Conservation (phyloP, 805 yeast species). For the Lachancea lanzarotensis region DNA sequence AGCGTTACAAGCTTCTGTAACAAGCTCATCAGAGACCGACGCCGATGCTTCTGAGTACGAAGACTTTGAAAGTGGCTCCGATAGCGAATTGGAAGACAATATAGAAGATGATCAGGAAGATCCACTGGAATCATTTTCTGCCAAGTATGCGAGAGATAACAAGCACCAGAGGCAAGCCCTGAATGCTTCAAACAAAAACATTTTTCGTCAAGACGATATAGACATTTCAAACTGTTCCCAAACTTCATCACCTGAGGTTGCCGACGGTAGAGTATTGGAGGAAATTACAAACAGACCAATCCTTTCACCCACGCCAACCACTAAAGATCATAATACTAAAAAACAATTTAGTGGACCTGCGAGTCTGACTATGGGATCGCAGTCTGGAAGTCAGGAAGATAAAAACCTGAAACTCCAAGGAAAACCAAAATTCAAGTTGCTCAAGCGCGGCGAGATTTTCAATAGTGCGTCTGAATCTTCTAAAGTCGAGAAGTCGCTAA, state of each 20-base stretch:
- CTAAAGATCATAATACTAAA: not conserved
- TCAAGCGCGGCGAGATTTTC: conserved; percentile 35
- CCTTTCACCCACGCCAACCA: not conserved
- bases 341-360: not conserved
- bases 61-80: conserved; percentile 28
- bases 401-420: conserved; percentile 7
- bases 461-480: conserved; percentile 11
- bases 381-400: not conserved
- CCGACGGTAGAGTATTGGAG: not conserved
- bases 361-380: not conserved
- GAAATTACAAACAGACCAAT: too few species aligned
- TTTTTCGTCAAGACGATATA: not conserved
- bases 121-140: not conserved
- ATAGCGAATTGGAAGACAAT: conserved; percentile 12
- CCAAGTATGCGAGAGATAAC: conserved; percentile 7
- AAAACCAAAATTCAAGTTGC: conserved; percentile 31
- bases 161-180: not conserved
- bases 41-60: conserved; percentile 15
- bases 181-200: not conserved
- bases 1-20: not conserved
- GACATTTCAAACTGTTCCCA: not conserved
- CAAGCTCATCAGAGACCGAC: not conserved
- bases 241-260: not conserved
- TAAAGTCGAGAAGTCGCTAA: not conserved
- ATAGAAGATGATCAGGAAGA: conserved; percentile 23